Evolutionary conservation across 2,329 filamentous ascomycete species (phyloP).

Genomic region (Talaromyces sp.): DNA sequence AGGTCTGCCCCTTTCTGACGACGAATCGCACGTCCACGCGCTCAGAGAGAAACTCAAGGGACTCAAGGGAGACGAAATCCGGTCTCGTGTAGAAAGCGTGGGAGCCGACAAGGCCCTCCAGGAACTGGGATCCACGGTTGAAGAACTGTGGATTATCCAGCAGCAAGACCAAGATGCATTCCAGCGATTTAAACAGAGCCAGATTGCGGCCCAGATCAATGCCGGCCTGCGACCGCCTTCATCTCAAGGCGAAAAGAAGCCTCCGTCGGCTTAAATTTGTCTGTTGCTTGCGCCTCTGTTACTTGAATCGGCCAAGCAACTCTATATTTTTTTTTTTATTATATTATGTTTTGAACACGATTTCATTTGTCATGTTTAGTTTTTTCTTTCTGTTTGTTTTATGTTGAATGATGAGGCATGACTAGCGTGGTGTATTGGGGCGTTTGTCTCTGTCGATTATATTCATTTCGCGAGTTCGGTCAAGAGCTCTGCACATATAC

Average conservation of each 20-base stretch:
- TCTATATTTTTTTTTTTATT: neutral
- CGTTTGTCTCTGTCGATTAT: neutral
- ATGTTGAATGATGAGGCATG: slow-evolving; percentile 8
- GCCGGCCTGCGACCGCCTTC: slow-evolving; percentile 27
- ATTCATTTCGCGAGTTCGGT: neutral
- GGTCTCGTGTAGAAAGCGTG: slow-evolving; percentile 33
- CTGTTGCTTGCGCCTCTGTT: neutral
- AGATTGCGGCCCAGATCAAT: slow-evolving; percentile 45
- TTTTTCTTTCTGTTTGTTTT: neutral
- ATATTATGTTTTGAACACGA: neutral
- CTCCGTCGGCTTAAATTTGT: neutral
- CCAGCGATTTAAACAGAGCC: slow-evolving; percentile 40
- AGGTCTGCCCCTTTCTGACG: slow-evolving; percentile 28
- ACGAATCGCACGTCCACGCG: slow-evolving; percentile 42
- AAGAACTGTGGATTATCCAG: slow-evolving; percentile 41
- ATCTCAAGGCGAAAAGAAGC: neutral
- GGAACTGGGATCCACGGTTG: slow-evolving; percentile 41
- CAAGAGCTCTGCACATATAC: neutral
- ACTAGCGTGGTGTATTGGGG: slow-evolving; percentile 1
- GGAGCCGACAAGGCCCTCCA: slow-evolving; percentile 38
- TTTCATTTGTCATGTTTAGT: neutral
- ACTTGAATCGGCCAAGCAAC: neutral
- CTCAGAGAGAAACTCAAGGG: slow-evolving; percentile 41
- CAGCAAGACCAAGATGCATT: slow-evolving; percentile 42
- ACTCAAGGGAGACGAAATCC: slow-evolving; percentile 38